These are phyloP conservation scores for Hericium erinaceus DNA, from an alignment of 768 basidiomycete genomes.

Conservation along the genomic window DNA sequence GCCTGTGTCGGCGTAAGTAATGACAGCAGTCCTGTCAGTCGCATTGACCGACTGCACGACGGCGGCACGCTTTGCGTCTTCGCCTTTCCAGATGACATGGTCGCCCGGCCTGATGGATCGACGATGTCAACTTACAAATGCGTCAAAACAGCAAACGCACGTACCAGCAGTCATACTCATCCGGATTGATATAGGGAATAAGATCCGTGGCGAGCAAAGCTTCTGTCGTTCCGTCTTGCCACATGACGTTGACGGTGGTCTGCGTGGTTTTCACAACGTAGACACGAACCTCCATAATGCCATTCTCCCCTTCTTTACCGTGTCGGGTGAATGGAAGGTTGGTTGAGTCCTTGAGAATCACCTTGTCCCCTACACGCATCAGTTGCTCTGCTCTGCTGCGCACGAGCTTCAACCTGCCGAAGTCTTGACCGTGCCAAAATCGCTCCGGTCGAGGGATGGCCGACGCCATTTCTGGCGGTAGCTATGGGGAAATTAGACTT, in stretches of 20 bases:
- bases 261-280: conserved; percentile 62
- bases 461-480: conserved; percentile 48
- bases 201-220: conserved; percentile 50
- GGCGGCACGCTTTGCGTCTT: conserved; percentile 55
- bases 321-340: conserved; percentile 52
- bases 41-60: conserved; percentile 76
- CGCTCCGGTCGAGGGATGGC: conserved; percentile 54
- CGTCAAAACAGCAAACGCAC: conserved; percentile 16
- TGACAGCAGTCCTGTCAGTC: conserved; percentile 55
- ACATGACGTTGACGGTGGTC: conserved; percentile 64
- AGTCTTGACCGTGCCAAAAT: conserved; percentile 65
- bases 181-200: conserved; percentile 78
- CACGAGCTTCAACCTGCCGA: conserved; percentile 55
- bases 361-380: conserved; percentile 67
- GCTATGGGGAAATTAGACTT: conserved; percentile 29
- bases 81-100: conserved; percentile 75
- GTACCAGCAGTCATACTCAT: conserved; percentile 89
- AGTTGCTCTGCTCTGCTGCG: conserved; percentile 50
- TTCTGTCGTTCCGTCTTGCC: conserved; percentile 80
- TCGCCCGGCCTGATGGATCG: conserved; percentile 72
- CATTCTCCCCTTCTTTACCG: conserved; percentile 39
- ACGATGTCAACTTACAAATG: neutral
- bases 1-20: conserved; percentile 48
- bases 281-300: conserved; percentile 42
- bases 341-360: conserved; percentile 43